Evolutionary conservation across 495 filamentous ascomycete species (phyloP), one percentile per base, ranked within the genome.

Genomic region (Aspergillus hancockii): DNA sequence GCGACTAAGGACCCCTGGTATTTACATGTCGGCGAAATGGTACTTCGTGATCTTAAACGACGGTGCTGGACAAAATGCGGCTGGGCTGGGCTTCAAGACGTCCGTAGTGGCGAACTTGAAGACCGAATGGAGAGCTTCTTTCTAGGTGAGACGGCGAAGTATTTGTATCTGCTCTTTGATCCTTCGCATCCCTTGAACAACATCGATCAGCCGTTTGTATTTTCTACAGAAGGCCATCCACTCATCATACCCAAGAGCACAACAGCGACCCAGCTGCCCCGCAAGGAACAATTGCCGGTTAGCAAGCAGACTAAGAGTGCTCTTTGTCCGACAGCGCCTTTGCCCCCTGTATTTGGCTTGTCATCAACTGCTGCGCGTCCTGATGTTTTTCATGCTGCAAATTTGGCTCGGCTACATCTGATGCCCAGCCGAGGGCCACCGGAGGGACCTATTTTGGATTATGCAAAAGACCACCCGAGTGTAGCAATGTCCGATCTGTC

Each of bases 111-210:
- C 0, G 90, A 97, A 71, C 86, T 89, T 68, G 93, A 83, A 66
- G 94, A 98, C 67, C 88, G 94, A 18, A 98, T 98, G 94, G 94
- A 98, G 76, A 98, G 94, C 72, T 98, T 98, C 78, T 98, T 97
- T 71, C 80, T 98, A 1, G 92, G 95, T 4, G 94, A 98, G 73
- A 98, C 94, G 0, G 86, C 90, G 54, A 97, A 97, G 72, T 98
- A 98, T 71, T 76, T 98, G 54, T 96, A 92, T 61, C 76, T 98
- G 40, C 83, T 98, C 1, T 98, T 93, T 71, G 89, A 94, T 52
- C 80, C 84, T 34, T 81, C 85, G 16, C 94, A 98, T 74, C 94
- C 94, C 1, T 70, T 98, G 25, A 97, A 98, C 76, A 84, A 82
- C 7, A 71, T 93, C 18, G 93, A 97, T 72, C 87, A 86, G 4